Conservation (phyloP, 2,329 filamentous ascomycete genomes). For the Basipetospora chlamydospora region DNA sequence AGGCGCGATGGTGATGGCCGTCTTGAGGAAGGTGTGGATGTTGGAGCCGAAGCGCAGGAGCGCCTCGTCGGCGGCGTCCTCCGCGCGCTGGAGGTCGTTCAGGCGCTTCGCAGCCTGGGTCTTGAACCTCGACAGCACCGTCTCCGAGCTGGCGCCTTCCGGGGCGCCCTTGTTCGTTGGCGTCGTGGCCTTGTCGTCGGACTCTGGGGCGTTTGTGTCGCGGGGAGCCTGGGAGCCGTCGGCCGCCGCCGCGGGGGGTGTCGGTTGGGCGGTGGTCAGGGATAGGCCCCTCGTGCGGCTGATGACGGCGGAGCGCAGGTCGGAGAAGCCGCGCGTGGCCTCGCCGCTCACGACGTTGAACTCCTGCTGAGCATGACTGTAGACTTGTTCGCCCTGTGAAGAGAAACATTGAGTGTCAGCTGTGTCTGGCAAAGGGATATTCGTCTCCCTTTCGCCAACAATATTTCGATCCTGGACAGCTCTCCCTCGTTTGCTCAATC, state of each 20-base stretch:
- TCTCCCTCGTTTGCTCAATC: background rate
- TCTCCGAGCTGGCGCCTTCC: constrained; percentile 33
- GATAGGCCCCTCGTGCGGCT: constrained; percentile 62
- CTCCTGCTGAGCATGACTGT: constrained; percentile 78
- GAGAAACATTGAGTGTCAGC: too few relatives aligned
- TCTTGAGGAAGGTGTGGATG: constrained; percentile 74
- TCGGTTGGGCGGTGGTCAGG: constrained; percentile 31
- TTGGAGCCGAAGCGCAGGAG: constrained; percentile 83
- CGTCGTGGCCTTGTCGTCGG: constrained; percentile 26
- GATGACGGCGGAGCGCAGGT: constrained; percentile 51
- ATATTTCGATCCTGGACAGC: too few relatives aligned
- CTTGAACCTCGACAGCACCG: constrained; percentile 63
- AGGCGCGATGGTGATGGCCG: constrained; percentile 78
- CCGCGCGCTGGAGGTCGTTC: constrained; percentile 79
- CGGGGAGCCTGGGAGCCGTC: constrained; percentile 10
- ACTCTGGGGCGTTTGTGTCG: constrained; percentile 17
- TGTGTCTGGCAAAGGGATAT: too few relatives aligned
- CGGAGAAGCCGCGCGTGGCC: constrained; percentile 66
- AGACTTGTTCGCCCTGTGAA: constrained; percentile 65
- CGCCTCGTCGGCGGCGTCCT: constrained; percentile 93
- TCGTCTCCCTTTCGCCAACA: too few relatives aligned
- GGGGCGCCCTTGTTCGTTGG: constrained; percentile 28
- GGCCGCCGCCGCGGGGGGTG: too few relatives aligned
- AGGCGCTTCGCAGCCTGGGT: constrained; percentile 67
- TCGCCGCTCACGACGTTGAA: constrained; percentile 65